Percentiles rank a stretch among this genome's conserved stretches.
Conservation (phyloP, 1,284 basidiomycete species). For the Papiliotrema fonsecae region DNA sequence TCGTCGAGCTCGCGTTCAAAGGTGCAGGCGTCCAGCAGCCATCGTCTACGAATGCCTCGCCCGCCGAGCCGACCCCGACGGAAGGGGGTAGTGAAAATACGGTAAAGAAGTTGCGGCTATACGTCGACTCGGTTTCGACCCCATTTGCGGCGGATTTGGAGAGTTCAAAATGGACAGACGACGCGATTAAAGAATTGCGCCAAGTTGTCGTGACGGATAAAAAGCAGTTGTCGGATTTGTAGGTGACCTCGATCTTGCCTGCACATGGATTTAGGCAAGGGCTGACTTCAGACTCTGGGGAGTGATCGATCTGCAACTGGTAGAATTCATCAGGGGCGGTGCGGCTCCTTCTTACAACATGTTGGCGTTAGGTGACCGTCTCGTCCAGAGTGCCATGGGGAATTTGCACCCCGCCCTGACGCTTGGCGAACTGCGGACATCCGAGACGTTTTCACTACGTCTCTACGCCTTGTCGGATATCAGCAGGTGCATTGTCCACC, state of each 20-base stretch:
- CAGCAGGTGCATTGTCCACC: constrained; percentile 27
- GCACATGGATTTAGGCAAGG: background rate
- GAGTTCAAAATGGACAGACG: constrained; percentile 30
- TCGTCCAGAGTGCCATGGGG: constrained; percentile 17
- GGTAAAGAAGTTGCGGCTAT: constrained; percentile 16
- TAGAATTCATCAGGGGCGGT: constrained; percentile 29
- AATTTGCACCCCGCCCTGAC: constrained; percentile 14
- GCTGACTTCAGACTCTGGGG: constrained; percentile 25
- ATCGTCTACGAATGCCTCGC: background rate
- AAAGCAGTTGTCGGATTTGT: constrained; percentile 23
- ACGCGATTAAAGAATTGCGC: constrained; percentile 21
- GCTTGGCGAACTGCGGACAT: constrained; percentile 14
- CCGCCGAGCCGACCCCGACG: too few relatives aligned
- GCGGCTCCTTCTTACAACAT: constrained; percentile 25
- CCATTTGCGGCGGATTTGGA: constrained; percentile 26
- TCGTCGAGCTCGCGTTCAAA: constrained; percentile 24
- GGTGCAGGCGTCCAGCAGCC: constrained; percentile 15
- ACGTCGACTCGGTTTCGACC: constrained; percentile 25
- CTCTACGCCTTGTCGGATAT: constrained; percentile 26
- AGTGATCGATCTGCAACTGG: constrained; percentile 27
- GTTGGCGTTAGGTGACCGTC: constrained; percentile 26
- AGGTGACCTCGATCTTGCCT: constrained; percentile 5
- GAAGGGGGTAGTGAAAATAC: constrained; percentile 4
- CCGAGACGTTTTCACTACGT: constrained; percentile 20
- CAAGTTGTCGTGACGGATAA: constrained; percentile 18